Evolutionary conservation across 257 asterid species (phyloP), one percentile per base, ranked within the genome.

Genomic region (Orobanche coerulescens): DNA sequence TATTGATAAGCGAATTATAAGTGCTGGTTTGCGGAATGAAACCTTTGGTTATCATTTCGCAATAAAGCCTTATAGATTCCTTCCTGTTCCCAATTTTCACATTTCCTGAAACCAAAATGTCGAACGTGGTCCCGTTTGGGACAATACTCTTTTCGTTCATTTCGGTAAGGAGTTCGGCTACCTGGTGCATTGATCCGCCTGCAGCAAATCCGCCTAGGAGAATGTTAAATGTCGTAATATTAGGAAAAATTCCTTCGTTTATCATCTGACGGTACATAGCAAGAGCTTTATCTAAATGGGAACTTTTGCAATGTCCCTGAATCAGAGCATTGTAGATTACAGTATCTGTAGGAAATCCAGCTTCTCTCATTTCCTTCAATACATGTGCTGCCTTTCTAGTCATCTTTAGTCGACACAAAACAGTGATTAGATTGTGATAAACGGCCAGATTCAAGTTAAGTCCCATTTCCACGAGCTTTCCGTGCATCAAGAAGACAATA

Each of bases 31-130:
- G 79, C 67, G 96, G 98, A 71, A 82, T 70, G 63, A 88, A 88
- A 47, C 95, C 94, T 66, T 76, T 81, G 46, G 81, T 76, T 73
- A 88, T 86, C 96, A 88, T 86, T 80, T 92, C 96, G 64, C 96
- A 88, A 40, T 92, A 92, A 68, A 84, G 75, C 73, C 75, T 79
- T 46, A 88, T 79, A 0, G 95, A 76, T 73, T 92, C 96, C 81
- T 79, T 79, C 80, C 74, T 82, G 78, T 88, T 75, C 53, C 95
- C 96, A 24, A 62, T 66, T 75, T 76, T 88, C 44, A 83, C 96
- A 56, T 84, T 68, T 63, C 95, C 94, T 58, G 86, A 81, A 59
- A 88, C 76, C 78, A 88, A 64, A 72, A 80, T 71, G 66, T 86
- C 94, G 31, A 73, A 86, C 0, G 95, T 92, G 59, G 72, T 74